These are phyloP conservation scores for Petunia secreta DNA, from an alignment of 257 asterid species.

Conservation along the genomic window DNA sequence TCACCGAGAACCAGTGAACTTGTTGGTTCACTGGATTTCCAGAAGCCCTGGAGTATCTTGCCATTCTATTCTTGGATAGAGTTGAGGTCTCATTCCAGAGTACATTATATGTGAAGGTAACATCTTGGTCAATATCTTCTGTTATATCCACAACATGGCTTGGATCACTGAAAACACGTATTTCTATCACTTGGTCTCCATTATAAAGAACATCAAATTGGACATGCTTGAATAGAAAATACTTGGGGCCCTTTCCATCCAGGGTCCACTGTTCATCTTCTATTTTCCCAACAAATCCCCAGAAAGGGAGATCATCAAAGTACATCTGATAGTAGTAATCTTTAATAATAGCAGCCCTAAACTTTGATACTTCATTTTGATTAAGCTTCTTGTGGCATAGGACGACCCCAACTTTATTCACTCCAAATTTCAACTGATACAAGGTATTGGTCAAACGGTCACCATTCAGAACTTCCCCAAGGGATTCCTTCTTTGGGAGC, in stretches of 20 bases:
- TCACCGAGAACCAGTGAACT: constrained; percentile 76
- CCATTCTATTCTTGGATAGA: constrained; percentile 62
- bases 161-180: constrained; percentile 76
- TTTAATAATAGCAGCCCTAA: constrained; percentile 60
- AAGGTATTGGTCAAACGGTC: constrained; percentile 62
- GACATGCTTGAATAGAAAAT: constrained; percentile 68
- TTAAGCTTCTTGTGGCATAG: constrained; percentile 65
- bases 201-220: constrained; percentile 73
- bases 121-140: constrained; percentile 54
- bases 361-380: constrained; percentile 53
- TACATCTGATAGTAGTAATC: constrained; percentile 86
- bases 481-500: constrained; percentile 60
- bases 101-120: constrained; percentile 69
- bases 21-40: constrained; percentile 48
- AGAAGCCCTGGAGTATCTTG: constrained; percentile 65
- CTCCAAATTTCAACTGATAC: constrained; percentile 62
- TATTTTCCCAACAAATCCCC: constrained; percentile 93
- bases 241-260: constrained; percentile 51
- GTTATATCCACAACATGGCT: constrained; percentile 63
- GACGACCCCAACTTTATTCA: constrained; percentile 52
- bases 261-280: constrained; percentile 58
- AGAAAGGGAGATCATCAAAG: constrained; percentile 87
- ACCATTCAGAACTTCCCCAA: constrained; percentile 81
- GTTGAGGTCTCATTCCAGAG: constrained; percentile 60
- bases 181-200: constrained; percentile 71